Evolutionary conservation across 225 moss, liverwort and hornwort genomes (phyloP), one percentile per base, ranked within the genome.

Genomic region (Antitrichia curtipendula): DNA sequence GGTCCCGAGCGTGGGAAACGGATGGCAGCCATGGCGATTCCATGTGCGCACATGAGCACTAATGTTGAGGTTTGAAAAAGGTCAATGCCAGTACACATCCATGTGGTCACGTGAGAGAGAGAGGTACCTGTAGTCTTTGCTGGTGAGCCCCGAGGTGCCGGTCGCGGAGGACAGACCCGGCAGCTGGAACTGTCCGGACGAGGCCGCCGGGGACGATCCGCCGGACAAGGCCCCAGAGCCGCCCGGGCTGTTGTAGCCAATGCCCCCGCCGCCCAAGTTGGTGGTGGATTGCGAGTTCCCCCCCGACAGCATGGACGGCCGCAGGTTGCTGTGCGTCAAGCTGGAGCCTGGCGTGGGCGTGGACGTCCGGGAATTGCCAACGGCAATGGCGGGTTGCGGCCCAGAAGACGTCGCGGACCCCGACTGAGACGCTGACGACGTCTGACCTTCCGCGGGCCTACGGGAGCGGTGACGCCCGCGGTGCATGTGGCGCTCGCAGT

Each of bases 401-500:
- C 96, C 96, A 16, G 96, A 93, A 47, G 95, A 92, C 2, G 97
- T 95, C 12, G 95, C 95, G 7, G 95, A 96, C 10, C 95, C 95
- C 4, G 94, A 91, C 84, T 91, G 91, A 6, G 99, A 94, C 7
- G 97, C 92, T 14, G 97, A 92, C 12, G 95, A 91, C 47, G 96
- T 92, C 89, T 99, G 97, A 9, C 95, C 97, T 50, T 99, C 99
- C 25, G 90, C 97, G 54, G 95, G 95, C 79, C 95, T 92, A 84
- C 99, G 95, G 49, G 99, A 96, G 81, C 99, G 97, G 84, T 99
- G 99, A 82, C 99, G 99, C 36, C 99, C 99, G 74, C 99, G 95
- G 87, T 99, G 99, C 99, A 99, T 99, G 84, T 99, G 99, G 45
- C 99, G 95, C 92, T 99, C 99, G 93, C 99, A 99, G 85, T 99